Evolutionary conservation across 768 basidiomycete genomes (phyloP), one percentile per base, ranked within the genome.

Genomic region (Lactarius tabidus): DNA sequence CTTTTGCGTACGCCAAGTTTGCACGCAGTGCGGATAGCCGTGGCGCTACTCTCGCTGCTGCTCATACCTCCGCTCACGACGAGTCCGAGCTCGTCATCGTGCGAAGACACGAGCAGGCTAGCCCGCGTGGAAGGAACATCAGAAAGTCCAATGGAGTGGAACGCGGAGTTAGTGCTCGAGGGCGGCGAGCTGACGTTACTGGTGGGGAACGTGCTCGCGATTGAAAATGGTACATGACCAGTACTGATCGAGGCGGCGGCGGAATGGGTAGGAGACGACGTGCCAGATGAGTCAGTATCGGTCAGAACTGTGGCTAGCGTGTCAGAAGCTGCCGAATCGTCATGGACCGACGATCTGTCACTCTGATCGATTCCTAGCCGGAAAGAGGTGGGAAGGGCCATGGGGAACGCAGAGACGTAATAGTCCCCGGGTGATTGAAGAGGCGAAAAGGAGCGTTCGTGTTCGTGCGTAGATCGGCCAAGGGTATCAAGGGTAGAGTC

Each of bases 21-120:
- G 57, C 81, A 81, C 14, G 84, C 84, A 2, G 82, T 82, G 26
- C 83, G 80, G 55, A 85, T 83, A 38, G 81, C 82, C 18, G 79
- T 74, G 1, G 73, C 73, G 64, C 74, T 74, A 60, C 73, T 75
- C 64, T 64, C 69, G 6, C 53, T 65, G n/a, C 58, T 62, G 23
- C 38, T 60, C 26, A 43, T 43, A 55, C 58, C 64, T 52, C 35
- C 54, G 52, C 60, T 59, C 1, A 66, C 61, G 45, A 66, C 53
- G 14, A 66, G 65, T 6, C 68, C 59, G 20, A 70, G 67, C 29
- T 57, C 36, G 33, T 57, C 64, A n/a, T 65, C 57, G 23, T 60
- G 51, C 5, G 66, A 66, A 5, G 69, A 67, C 4, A 68, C 55
- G 33, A 35, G 63, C 10, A 54, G 58, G 52, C 43, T 57, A 29